Percentiles rank a stretch among this genome's conserved stretches.
phyloP scores from a whole-genome alignment of 2,329 filamentous ascomycete genomes.

The Phialocephala subalpina region DNA sequence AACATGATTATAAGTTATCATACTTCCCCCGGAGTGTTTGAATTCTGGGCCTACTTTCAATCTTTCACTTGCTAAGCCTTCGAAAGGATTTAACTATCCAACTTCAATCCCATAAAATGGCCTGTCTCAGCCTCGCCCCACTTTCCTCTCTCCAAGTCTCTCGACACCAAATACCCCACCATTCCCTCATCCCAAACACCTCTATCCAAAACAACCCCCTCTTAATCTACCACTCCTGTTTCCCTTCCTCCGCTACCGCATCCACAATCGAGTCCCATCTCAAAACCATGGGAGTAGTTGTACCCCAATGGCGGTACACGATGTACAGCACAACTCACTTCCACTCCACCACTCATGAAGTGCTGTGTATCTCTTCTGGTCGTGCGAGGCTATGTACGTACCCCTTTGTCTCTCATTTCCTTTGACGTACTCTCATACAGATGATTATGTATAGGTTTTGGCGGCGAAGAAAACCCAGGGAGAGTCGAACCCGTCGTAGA shows the following conservation, averaged over 20 bases:
- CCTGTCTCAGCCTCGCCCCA: constrained; percentile 41
- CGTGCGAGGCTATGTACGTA: constrained; percentile 62
- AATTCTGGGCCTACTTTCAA: no score
- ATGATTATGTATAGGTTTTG: constrained; percentile 52
- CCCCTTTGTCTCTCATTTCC: neutral
- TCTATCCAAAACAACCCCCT: constrained; percentile 65
- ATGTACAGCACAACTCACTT: constrained; percentile 75
- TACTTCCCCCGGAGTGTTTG: no score
- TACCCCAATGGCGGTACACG: constrained; percentile 72
- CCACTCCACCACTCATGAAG: constrained; percentile 72
- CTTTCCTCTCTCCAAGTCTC: constrained; percentile 62
- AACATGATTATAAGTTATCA: no score
- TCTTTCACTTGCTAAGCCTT: no score
- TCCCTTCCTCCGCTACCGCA: constrained; percentile 53
- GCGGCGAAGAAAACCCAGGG: constrained; percentile 66
- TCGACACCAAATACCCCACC: constrained; percentile 64
- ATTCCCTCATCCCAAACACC: constrained; percentile 68
- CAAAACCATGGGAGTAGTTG: constrained; percentile 58
- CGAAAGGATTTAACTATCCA: no score
- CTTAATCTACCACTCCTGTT: constrained; percentile 70
- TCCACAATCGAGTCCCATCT: constrained; percentile 65
- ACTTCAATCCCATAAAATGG: constrained; percentile 13
- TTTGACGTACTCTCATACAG: neutral
- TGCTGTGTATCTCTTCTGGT: constrained; percentile 66
- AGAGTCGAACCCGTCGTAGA: constrained; percentile 62